Percentiles rank a stretch among this genome's conserved stretches.
phyloP scores from a whole-genome alignment of 2,329 filamentous ascomycete genomes.

The Basipetospora chlamydospora region DNA sequence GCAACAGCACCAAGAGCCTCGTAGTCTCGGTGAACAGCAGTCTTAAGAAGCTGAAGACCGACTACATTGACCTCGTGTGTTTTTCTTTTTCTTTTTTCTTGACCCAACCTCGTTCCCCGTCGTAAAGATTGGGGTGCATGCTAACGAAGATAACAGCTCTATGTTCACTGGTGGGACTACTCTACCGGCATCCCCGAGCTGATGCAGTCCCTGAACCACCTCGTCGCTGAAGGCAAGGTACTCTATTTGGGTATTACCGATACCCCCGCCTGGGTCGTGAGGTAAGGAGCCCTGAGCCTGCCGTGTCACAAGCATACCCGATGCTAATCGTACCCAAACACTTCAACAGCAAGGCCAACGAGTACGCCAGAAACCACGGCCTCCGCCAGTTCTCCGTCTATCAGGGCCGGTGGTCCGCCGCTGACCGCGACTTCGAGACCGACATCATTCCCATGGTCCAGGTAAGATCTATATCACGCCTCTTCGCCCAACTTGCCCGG shows the following conservation, averaged over 20 bases:
- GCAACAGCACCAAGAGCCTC: conserved; percentile 49
- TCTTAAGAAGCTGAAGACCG: conserved; percentile 46
- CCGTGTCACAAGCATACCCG: background rate
- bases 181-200: conserved; percentile 13
- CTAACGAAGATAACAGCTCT: no score
- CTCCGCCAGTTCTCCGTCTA: conserved; percentile 20
- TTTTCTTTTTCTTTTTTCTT: no score
- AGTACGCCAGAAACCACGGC: conserved; percentile 14
- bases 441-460: conserved; percentile 32
- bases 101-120: no score
- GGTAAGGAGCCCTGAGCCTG: background rate
- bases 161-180: conserved; percentile 17
- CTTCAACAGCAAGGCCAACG: conserved; percentile 11
- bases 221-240: conserved; percentile 14
- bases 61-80: conserved; percentile 51
- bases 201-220: conserved; percentile 14
- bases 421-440: conserved; percentile 23
- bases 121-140: no score
- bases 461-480: no score
- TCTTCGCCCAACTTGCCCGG: no score
- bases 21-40: conserved; percentile 39
- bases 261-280: conserved; percentile 17
- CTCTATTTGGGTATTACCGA: conserved; percentile 18
- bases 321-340: no score
- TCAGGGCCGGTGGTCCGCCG: conserved; percentile 26